Base-by-base conservation (phyloP, 768 basidiomycete species). In the Coprinellus micaceus region DNA sequence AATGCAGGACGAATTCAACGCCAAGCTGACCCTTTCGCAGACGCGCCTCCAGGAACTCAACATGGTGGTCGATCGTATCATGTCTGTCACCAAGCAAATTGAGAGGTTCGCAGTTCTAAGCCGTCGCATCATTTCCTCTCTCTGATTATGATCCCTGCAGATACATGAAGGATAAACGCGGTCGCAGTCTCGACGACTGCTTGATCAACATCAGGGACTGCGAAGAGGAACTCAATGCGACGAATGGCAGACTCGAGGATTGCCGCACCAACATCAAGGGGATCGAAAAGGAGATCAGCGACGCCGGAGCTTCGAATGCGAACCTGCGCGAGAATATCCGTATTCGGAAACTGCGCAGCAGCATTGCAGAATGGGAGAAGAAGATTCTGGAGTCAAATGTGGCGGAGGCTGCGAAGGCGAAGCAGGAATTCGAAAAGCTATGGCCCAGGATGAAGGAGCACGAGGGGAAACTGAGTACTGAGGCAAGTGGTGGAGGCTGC, bases 251-350 rank as follows among this genome's bases (percentile, higher is more conserved):
- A 50, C 73, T 82, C 21, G 77, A 78, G 60, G 62, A 58, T 22
- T 66, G 66, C 39, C 73, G 80, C 51, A 69, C 69, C 50, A 66
- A 62, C 28, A 80, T 92, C 26, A 74, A 77, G 13, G 75, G 70
- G 21, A 80, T 94, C 15, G 86, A 91, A 64, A 86, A 84, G 65
- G 89, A 94, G 65, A 85, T 94, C 66, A 85, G 84, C 66, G 85
- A 88, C 61, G 81, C 88, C 59, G 86, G 84, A 49, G 83, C 88
- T 36, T 79, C 79, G 11, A 67, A 86, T 46, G 81, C 86, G 24
- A 89, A 86, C 68, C 69, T 92, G 53, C 82, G 88, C 58, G 90
- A 94, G 67, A 99, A 98, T 68, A 74, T 93, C 44, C 83, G 89
- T 3, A 83, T 91, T 53, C 78, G 92, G 56, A 81, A 82, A 64